These are phyloP conservation scores for Fusarium lateritium DNA, from an alignment of 2,329 filamentous ascomycete genomes.

Conservation along the genomic window DNA sequence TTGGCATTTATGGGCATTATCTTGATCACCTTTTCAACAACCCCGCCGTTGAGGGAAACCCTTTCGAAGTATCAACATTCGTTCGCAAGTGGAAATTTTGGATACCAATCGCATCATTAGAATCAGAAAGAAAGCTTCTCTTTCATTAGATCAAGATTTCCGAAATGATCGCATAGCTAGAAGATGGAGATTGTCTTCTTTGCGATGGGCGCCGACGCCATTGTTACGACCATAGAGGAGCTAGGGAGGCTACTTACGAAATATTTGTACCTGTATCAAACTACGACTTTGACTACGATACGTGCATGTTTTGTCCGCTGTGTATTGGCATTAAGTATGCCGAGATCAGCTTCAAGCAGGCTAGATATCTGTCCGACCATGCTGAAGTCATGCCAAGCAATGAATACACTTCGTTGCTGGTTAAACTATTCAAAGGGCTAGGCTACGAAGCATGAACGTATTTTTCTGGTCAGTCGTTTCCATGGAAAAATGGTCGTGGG, in stretches of 20 bases:
- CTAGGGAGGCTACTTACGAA: too few species aligned
- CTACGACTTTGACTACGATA: too few species aligned
- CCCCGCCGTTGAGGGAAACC: too few species aligned
- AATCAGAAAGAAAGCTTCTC: background rate
- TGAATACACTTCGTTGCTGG: background rate
- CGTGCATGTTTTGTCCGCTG: background rate
- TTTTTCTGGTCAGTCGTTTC: too few species aligned
- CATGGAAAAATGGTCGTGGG: too few species aligned
- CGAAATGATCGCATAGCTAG: background rate
- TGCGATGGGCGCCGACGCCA: background rate
- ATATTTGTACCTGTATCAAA: too few species aligned
- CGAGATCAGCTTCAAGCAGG: accelerated
- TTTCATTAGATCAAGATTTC: accelerated
- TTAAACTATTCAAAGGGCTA: too few species aligned
- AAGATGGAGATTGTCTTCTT: background rate
- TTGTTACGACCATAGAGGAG: too few species aligned
- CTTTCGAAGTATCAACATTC: too few species aligned
- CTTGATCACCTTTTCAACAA: background rate
- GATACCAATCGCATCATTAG: background rate
- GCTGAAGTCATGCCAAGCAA: background rate
- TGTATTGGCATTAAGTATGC: background rate
- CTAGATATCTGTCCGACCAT: accelerated
- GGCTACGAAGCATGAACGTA: too few species aligned
- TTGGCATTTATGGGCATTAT: background rate
- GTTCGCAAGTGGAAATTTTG: too few species aligned